Percentiles rank a stretch among this genome's conserved stretches.
Conservation (phyloP, 345 rosid genomes). For the Mangifera indica region DNA sequence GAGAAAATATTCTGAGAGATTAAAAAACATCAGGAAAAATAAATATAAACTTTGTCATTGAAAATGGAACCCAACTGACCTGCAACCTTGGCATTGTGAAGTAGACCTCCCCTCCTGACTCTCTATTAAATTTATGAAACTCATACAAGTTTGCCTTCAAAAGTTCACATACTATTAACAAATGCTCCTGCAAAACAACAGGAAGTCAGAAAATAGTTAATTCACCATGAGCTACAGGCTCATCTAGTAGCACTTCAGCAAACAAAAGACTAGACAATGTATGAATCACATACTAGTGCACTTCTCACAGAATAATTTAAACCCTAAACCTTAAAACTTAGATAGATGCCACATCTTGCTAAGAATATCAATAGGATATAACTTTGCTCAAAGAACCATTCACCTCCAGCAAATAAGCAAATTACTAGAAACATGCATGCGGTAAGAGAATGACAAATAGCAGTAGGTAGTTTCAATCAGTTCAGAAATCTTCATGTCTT, state of each 20-base stretch:
- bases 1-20: slow-evolving; percentile 28
- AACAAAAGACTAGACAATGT: background rate
- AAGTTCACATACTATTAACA: slow-evolving; percentile 95
- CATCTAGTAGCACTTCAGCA: background rate
- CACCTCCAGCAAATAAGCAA: background rate
- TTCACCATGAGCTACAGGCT: slow-evolving; percentile 4
- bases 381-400: background rate
- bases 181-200: slow-evolving; percentile 74
- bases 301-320: background rate
- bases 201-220: slow-evolving; percentile 10
- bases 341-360: background rate
- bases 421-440: background rate
- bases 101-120: slow-evolving; percentile 98
- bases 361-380: background rate
- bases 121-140: slow-evolving; percentile 96
- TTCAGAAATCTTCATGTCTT: background rate
- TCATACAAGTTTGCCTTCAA: slow-evolving; percentile 98
- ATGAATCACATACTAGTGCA: background rate
- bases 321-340: too few relatives aligned
- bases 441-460: background rate
- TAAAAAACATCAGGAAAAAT: slow-evolving; percentile 21
- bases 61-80: slow-evolving; percentile 45
- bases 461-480: background rate
- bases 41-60: slow-evolving; percentile 5
- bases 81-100: slow-evolving; percentile 99